A percentile compares a stretch with the other conserved stretches of the same genome.
These are phyloP conservation scores for Zymoseptoria pseudotritici DNA, from an alignment of 2,329 filamentous ascomycete genomes.

Conservation along the genomic window DNA sequence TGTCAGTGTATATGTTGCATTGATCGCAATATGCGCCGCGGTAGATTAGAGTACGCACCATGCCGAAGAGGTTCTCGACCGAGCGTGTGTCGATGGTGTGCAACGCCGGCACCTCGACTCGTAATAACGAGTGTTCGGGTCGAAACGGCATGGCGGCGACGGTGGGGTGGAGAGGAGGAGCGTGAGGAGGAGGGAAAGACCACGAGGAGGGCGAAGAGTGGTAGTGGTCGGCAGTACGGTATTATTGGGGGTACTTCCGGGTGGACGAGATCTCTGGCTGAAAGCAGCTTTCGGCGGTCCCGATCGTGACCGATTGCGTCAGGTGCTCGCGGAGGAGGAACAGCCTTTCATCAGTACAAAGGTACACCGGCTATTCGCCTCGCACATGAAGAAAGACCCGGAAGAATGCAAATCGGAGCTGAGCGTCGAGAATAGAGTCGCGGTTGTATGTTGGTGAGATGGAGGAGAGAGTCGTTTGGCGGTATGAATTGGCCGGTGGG, in stretches of 20 bases:
- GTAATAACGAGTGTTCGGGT: slow-evolving; percentile 78
- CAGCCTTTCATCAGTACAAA: background rate
- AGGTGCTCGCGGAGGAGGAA: slow-evolving; percentile 1
- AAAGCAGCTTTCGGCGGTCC: slow-evolving; percentile 1
- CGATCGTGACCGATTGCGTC: slow-evolving; percentile 5
- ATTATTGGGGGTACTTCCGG: slow-evolving; percentile 1
- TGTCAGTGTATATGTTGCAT: slow-evolving; percentile 4
- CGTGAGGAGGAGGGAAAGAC: background rate
- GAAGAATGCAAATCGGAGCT: background rate
- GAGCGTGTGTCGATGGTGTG: slow-evolving; percentile 92
- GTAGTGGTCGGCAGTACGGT: background rate
- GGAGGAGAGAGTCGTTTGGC: background rate
- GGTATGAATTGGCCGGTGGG: background rate
- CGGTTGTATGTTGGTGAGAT: background rate
- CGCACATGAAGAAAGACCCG: background rate
- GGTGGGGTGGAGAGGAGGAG: slow-evolving; percentile 2
- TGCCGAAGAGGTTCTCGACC: slow-evolving; percentile 86
- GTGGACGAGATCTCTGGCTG: slow-evolving; percentile 2
- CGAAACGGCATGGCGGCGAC: slow-evolving; percentile 65
- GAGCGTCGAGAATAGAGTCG: background rate
- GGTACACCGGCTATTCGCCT: slow-evolving; percentile 2
- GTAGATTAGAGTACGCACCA: slow-evolving; percentile 38
- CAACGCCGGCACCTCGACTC: slow-evolving; percentile 84
- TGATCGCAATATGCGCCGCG: slow-evolving; percentile 2
- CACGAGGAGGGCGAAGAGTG: background rate